Base-by-base conservation (phyloP, 805 yeast species). In the Torulaspora delbrueckii region DNA sequence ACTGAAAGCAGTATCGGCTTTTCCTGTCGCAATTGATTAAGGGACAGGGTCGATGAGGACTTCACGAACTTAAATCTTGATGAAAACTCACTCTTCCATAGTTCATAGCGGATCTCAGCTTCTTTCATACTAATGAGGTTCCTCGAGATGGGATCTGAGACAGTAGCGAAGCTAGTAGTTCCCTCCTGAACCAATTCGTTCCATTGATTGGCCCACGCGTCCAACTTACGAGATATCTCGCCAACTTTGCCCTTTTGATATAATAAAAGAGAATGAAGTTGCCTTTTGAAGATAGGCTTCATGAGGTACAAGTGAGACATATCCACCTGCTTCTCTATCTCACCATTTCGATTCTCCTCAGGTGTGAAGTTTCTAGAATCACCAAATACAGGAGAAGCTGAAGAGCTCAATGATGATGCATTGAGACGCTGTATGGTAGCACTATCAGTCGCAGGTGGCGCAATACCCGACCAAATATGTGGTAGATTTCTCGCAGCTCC, bases 1-100 rank as follows among this genome's bases (percentile, higher is more conserved):
- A 84, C 72, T 31, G 81, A 74, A 53, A 87, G 78, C 37, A 88
- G 62, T 18, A 77, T 71, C 2, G 95, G 95, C 35, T 73, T 72
- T 1, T 72, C 64, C 10, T 60, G 58, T 38, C 81, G 69, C 42
- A 88, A 56, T 12, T 68, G 69, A 7, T 75, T 78, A 5, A 76
- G 71, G 0, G 76, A 59, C 19, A 70, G 51, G 12, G 69, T 66
- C 0, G 60, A 62, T 0, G 80, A 77, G 2, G 86, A 60, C 27
- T 68, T 72, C n/a, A 87, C 74, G 30, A 82, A 73, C 2, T 90
- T 86, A 9, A 63, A 40, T 31, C 54, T 56, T 0, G 69, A 59
- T 54, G 76, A 75, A 13, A 86, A 61, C 8, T 64, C 60, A 0
- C 63, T 60, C 23, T 73, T 66, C 61, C 82, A 89, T 7, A 74